phyloP scores from a whole-genome alignment of 371 early-diverging fungal genomes.

The Mucor irregularis region DNA sequence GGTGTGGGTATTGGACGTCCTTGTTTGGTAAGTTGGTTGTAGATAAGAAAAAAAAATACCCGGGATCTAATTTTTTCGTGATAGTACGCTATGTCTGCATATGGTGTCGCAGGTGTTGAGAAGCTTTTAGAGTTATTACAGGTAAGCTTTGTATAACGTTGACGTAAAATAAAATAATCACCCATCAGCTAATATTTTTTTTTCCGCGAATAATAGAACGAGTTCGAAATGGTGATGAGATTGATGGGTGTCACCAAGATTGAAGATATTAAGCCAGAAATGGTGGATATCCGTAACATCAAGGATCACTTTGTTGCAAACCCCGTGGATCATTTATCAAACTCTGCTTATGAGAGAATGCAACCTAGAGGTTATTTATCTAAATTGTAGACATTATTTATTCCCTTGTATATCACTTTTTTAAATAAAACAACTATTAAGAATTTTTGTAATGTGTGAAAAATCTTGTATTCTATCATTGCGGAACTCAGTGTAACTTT shows the following conservation, averaged over 20 bases:
- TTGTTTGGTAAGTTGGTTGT: slow-evolving; percentile 51
- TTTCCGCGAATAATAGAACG: slow-evolving; percentile 38
- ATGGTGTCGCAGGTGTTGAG: slow-evolving; percentile 82
- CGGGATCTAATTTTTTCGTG: too few relatives aligned
- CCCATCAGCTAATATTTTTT: neutral
- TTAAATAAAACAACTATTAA: too few relatives aligned
- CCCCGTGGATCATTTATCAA: slow-evolving; percentile 44
- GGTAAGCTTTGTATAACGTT: slow-evolving; percentile 38
- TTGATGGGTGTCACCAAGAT: slow-evolving; percentile 69
- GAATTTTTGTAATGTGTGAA: too few relatives aligned
- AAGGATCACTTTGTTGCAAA: slow-evolving; percentile 46
- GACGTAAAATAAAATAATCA: too few relatives aligned
- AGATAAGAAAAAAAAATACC: neutral
- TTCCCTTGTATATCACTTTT: too few relatives aligned
- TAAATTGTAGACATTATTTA: slow-evolving; percentile 43
- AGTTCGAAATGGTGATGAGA: slow-evolving; percentile 77
- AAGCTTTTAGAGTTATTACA: slow-evolving; percentile 66
- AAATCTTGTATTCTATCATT: too few relatives aligned
- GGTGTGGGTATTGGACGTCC: slow-evolving; percentile 96
- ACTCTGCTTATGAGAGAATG: slow-evolving; percentile 44
- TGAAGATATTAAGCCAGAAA: slow-evolving; percentile 58
- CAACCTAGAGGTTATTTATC: slow-evolving; percentile 35
- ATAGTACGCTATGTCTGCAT: slow-evolving; percentile 67
- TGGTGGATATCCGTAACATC: slow-evolving; percentile 59
- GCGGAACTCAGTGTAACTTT: too few relatives aligned